Evolutionary conservation across 2,329 filamentous ascomycete species (phyloP).

Genomic region (Pestalotiopsis sp.): DNA sequence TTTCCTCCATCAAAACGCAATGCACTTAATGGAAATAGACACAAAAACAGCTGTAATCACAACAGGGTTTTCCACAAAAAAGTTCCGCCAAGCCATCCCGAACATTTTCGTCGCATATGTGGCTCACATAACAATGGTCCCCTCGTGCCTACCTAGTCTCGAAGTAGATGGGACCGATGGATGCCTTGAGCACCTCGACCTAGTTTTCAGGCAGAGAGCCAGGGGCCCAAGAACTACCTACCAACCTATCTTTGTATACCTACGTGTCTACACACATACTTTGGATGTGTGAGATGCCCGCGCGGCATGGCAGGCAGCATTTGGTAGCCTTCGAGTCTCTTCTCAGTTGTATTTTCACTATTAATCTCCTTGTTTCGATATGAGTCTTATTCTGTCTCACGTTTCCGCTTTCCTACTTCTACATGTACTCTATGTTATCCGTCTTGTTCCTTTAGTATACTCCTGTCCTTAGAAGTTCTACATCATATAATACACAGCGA

Average conservation of each 20-base stretch:
- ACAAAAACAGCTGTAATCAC: background rate
- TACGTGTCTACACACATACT: background rate
- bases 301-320: background rate
- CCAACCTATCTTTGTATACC: background rate
- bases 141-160: background rate
- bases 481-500: background rate
- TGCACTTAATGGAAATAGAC: background rate
- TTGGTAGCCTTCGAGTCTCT: background rate
- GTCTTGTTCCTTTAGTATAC: background rate
- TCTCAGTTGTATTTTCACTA: background rate
- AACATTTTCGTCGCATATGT: background rate
- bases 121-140: background rate
- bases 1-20: background rate
- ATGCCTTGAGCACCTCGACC: background rate
- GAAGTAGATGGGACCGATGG: background rate
- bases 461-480: background rate
- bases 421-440: background rate
- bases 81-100: slow-evolving; percentile 8
- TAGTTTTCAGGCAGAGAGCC: background rate
- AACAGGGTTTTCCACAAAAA: background rate
- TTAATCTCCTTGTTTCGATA: background rate
- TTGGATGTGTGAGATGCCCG: background rate
- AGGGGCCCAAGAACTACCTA: background rate
- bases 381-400: background rate
- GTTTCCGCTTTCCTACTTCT: background rate